Conservation (phyloP, 78 protist genomes). For the Polysphondylium violaceum region DNA sequence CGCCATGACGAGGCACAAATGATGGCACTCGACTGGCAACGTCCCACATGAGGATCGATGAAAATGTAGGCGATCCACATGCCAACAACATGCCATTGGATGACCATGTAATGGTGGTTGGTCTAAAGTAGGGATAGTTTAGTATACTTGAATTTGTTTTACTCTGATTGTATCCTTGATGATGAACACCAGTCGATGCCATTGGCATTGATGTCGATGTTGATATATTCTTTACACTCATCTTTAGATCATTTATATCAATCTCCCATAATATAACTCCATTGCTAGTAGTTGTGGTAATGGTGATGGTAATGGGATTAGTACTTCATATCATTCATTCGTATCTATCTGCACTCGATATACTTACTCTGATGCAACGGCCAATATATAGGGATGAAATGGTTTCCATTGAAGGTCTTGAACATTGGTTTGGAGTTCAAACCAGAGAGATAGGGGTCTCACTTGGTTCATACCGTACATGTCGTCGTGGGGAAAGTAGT, state of each 20-base stretch:
- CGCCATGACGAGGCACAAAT: constrained; percentile 39
- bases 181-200: no score
- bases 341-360: not conserved
- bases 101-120: constrained; percentile 50
- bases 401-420: constrained; percentile 71
- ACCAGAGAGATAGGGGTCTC: constrained; percentile 43
- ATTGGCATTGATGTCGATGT: not conserved
- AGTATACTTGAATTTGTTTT: constrained; percentile 31
- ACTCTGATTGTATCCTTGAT: not conserved
- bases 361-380: constrained; percentile 52
- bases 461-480: not conserved
- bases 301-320: not conserved
- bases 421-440: constrained; percentile 49
- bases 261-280: constrained; percentile 71
- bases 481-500: constrained; percentile 12
- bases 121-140: constrained; percentile 43
- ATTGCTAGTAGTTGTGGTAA: constrained; percentile 20
- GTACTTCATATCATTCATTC: not conserved
- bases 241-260: constrained; percentile 45
- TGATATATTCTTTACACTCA: not conserved
- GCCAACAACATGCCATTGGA: constrained; percentile 53
- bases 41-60: constrained; percentile 50
- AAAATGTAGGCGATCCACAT: constrained; percentile 5
- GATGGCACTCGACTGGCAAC: constrained; percentile 59
- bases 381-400: constrained; percentile 31